These are phyloP conservation scores for Fusarium nematophilum DNA, from an alignment of 2,329 filamentous ascomycete genomes.

Conservation along the genomic window DNA sequence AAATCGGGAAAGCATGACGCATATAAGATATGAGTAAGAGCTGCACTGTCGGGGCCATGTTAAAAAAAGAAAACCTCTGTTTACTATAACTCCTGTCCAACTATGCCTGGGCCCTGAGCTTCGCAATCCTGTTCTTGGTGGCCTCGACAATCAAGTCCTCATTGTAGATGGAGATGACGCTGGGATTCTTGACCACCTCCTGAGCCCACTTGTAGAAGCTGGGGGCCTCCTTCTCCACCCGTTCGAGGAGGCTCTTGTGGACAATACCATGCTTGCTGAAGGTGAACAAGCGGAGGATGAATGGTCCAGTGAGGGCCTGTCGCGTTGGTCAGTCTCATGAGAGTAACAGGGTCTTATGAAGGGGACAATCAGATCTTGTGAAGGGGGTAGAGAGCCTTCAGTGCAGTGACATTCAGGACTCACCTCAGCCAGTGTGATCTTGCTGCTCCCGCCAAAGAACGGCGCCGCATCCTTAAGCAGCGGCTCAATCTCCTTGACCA, in stretches of 20 bases:
- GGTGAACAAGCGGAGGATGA: slow-evolving; percentile 70
- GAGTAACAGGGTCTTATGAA: no score
- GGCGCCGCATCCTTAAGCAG: slow-evolving; percentile 67
- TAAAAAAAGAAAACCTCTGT: no score
- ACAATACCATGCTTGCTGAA: slow-evolving; percentile 66
- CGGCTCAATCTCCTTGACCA: slow-evolving; percentile 80
- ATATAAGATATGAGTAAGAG: no score
- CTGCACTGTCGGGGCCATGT: no score
- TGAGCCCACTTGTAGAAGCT: slow-evolving; percentile 76
- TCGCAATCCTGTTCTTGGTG: slow-evolving; percentile 35
- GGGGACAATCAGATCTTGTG: no score
- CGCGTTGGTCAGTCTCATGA: no score
- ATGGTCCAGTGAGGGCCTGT: slow-evolving; percentile 74
- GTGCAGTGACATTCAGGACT: no score
- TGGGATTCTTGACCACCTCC: slow-evolving; percentile 69
- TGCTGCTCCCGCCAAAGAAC: slow-evolving; percentile 73
- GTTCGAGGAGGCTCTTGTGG: slow-evolving; percentile 58
- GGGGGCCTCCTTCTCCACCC: slow-evolving; percentile 67
- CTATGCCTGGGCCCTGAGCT: no score
- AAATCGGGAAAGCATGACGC: no score
- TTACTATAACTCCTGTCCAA: no score
- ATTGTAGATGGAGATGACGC: slow-evolving; percentile 72
- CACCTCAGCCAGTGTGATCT: slow-evolving; percentile 80
- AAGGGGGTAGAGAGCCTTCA: no score
- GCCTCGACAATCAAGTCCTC: slow-evolving; percentile 50